phyloP scores from a whole-genome alignment of 2,329 filamentous ascomycete species.

The Colletotrichum spaethianum region DNA sequence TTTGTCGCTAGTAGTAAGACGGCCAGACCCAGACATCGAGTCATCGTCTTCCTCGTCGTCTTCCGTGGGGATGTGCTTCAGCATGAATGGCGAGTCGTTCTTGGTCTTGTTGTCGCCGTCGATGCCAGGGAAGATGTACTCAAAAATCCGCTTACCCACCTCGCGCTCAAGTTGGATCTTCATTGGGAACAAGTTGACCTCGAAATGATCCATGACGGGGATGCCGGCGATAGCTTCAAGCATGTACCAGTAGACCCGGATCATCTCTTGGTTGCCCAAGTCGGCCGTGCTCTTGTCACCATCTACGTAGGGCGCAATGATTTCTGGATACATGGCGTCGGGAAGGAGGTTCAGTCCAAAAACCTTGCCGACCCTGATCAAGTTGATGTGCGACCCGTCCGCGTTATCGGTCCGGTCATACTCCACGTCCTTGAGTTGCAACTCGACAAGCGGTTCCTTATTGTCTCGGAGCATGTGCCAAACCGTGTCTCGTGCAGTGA shows the following conservation, averaged over 20 bases:
- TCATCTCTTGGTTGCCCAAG: constrained; percentile 82
- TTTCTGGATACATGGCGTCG: constrained; percentile 94
- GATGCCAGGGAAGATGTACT: constrained; percentile 95
- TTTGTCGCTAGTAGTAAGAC: constrained; percentile 58
- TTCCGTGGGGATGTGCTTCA: constrained; percentile 63
- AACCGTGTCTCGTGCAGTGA: constrained; percentile 94
- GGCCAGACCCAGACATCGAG: constrained; percentile 56
- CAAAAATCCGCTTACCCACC: constrained; percentile 92
- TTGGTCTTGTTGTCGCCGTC: constrained; percentile 67
- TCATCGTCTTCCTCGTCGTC: constrained; percentile 65
- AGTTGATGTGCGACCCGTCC: constrained; percentile 95
- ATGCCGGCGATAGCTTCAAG: constrained; percentile 98
- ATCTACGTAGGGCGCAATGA: constrained; percentile 91
- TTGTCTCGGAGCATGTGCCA: constrained; percentile 95
- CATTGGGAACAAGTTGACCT: constrained; percentile 92
- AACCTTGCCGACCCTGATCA: constrained; percentile 89
- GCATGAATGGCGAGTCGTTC: constrained; percentile 73
- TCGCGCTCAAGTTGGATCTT: constrained; percentile 95
- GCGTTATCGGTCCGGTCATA: constrained; percentile 98
- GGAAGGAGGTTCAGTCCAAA: constrained; percentile 91
- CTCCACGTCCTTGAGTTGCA: constrained; percentile 90
- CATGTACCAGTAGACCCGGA: constrained; percentile 98
- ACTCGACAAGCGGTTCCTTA: constrained; percentile 89
- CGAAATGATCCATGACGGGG: constrained; percentile 96
- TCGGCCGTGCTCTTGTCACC: constrained; percentile 68